Conservation (phyloP, 2,329 filamentous ascomycete genomes). For the Aspergillus novoparasiticus region DNA sequence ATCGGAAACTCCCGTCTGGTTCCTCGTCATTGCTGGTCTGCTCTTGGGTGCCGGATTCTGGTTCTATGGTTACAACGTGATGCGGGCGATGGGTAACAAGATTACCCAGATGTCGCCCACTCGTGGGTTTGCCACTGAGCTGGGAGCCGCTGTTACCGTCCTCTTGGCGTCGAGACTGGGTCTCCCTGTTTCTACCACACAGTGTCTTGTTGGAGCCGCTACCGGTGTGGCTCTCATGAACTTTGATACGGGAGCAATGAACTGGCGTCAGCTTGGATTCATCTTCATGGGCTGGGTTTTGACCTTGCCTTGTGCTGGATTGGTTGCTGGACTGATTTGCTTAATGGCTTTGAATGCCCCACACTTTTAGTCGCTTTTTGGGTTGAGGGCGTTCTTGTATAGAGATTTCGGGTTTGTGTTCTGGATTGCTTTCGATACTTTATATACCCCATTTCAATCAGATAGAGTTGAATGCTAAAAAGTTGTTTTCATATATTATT, state of each 20-base stretch:
- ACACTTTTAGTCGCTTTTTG: constrained; percentile 24
- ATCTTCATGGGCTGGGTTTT: constrained; percentile 51
- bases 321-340: constrained; percentile 44
- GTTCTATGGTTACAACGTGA: constrained; percentile 47
- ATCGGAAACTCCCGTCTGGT: constrained; percentile 44
- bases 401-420: background rate
- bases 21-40: constrained; percentile 43
- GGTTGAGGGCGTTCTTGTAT: background rate
- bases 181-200: constrained; percentile 43
- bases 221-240: constrained; percentile 43
- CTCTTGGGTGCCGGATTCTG: constrained; percentile 45
- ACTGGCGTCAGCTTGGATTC: constrained; percentile 48
- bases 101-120: constrained; percentile 45
- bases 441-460: background rate
- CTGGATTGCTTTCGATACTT: background rate
- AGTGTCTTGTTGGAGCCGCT: constrained; percentile 41
- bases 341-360: constrained; percentile 48
- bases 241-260: constrained; percentile 43
- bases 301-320: constrained; percentile 47
- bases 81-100: constrained; percentile 45
- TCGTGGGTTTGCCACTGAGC: constrained; percentile 37
- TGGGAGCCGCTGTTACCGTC: constrained; percentile 46
- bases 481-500: background rate
- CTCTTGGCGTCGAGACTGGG: constrained; percentile 37
- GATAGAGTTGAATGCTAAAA: background rate